Evolutionary conservation across 345 rosid species (phyloP).

Genomic region (Gossypium ekmanianum): DNA sequence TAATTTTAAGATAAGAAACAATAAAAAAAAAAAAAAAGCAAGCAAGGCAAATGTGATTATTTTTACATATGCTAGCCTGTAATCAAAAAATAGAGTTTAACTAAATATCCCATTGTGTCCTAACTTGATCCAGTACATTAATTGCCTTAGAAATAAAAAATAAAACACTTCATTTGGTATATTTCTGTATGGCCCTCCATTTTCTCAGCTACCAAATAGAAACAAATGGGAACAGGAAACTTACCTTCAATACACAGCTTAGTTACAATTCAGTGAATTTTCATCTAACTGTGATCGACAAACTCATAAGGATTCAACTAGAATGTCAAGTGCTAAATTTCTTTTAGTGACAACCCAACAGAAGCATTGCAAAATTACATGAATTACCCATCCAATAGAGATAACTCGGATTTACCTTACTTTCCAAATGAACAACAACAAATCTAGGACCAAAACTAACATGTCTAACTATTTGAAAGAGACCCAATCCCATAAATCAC

Average conservation of each 20-base stretch:
- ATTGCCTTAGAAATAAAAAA: neutral
- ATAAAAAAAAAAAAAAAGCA: neutral
- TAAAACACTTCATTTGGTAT: neutral
- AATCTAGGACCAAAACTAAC: constrained; percentile 7
- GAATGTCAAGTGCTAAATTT: neutral
- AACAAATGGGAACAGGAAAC: neutral
- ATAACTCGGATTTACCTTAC: neutral
- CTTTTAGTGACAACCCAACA: constrained; percentile 1
- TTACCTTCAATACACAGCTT: neutral
- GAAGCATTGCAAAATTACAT: neutral
- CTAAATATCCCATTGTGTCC: neutral
- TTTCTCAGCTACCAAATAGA: constrained; percentile 8
- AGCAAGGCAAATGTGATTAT: neutral
- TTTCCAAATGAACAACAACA: neutral
- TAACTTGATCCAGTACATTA: neutral
- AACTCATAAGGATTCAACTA: neutral
- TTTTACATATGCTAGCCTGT: neutral
- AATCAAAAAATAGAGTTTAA: neutral
- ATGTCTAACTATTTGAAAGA: constrained; percentile 6
- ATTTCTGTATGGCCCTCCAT: neutral
- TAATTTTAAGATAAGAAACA: neutral
- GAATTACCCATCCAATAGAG: neutral
- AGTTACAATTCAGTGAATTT: neutral
- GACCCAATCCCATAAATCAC: neutral
- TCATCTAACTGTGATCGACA: constrained; percentile 7